Percentiles rank a stretch among this genome's conserved stretches.
These are phyloP conservation scores for Pleurotus ostreatus DNA, from an alignment of 768 basidiomycete species.

Conservation along the genomic window DNA sequence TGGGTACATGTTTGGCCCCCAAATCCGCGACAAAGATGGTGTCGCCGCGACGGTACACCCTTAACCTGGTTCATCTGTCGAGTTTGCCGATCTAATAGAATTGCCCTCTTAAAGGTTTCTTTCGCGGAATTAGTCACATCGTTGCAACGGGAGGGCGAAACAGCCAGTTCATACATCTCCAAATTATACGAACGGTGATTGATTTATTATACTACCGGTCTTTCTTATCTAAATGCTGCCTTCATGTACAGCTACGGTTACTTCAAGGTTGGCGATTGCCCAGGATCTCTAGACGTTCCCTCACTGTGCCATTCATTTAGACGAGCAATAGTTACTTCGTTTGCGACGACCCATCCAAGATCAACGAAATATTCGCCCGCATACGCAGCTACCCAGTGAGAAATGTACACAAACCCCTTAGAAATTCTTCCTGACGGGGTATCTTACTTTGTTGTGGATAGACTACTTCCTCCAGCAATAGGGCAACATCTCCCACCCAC, in stretches of 20 bases:
- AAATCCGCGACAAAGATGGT: slow-evolving; percentile 86
- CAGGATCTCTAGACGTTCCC: too few species aligned
- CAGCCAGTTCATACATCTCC: slow-evolving; percentile 54
- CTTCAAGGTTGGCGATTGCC: slow-evolving; percentile 50
- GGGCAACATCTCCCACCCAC: slow-evolving; percentile 14
- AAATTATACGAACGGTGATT: slow-evolving; percentile 56
- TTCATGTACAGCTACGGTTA: slow-evolving; percentile 58
- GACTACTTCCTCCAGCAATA: not conserved
- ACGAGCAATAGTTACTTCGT: slow-evolving; percentile 82
- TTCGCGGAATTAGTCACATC: slow-evolving; percentile 66
- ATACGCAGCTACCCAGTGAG: slow-evolving; percentile 56
- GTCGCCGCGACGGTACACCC: slow-evolving; percentile 67
- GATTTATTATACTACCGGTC: not conserved
- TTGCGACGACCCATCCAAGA: slow-evolving; percentile 62
- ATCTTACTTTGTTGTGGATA: not conserved
- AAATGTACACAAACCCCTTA: slow-evolving; percentile 1
- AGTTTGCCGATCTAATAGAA: not conserved
- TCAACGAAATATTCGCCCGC: slow-evolving; percentile 63
- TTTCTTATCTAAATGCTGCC: not conserved
- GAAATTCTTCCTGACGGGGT: not conserved
- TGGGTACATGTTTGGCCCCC: slow-evolving; percentile 81
- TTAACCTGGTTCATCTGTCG: not conserved
- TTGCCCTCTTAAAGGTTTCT: slow-evolving; percentile 37
- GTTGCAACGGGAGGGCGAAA: slow-evolving; percentile 48
- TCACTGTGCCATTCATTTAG: slow-evolving; percentile 26